phyloP scores from a whole-genome alignment of 306 rosid genomes.

The Casuarina equisetifolia region DNA sequence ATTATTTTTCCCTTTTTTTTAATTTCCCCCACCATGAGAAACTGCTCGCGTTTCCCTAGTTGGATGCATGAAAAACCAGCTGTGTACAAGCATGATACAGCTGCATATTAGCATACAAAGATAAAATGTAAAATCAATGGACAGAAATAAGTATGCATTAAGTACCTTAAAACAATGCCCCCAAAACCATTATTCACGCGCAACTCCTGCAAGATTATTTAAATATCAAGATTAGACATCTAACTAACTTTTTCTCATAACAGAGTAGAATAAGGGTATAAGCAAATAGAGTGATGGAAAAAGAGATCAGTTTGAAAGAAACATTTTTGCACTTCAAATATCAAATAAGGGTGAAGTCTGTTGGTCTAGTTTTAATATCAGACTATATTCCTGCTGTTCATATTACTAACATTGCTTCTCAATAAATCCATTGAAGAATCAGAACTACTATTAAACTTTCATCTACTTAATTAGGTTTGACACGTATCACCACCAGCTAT shows the following conservation, averaged over 20 bases:
- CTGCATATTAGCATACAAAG: conserved; percentile 9
- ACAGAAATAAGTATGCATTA: conserved; percentile 7
- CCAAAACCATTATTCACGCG: conserved; percentile 94
- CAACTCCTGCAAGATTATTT: conserved; percentile 70
- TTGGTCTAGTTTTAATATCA: neutral
- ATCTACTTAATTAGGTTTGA: neutral
- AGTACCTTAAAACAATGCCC: conserved; percentile 83
- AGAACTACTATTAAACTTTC: neutral
- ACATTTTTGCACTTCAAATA: neutral
- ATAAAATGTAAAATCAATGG: conserved; percentile 4
- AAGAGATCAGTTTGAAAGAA: conserved; percentile 4
- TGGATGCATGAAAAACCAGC: conserved; percentile 1
- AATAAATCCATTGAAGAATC: neutral
- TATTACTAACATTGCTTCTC: neutral
- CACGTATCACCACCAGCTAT: neutral
- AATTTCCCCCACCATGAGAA: neutral
- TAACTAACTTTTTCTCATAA: neutral
- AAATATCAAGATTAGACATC: conserved; percentile 28
- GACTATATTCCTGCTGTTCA: neutral
- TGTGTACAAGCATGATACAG: neutral
- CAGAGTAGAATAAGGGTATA: neutral
- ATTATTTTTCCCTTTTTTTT: neutral
- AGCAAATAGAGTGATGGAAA: neutral
- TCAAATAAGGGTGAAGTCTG: neutral
- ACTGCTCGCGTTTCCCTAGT: conserved; percentile 2